Conservation (phyloP, 495 filamentous ascomycete species). For the Xylaria intraflava region DNA sequence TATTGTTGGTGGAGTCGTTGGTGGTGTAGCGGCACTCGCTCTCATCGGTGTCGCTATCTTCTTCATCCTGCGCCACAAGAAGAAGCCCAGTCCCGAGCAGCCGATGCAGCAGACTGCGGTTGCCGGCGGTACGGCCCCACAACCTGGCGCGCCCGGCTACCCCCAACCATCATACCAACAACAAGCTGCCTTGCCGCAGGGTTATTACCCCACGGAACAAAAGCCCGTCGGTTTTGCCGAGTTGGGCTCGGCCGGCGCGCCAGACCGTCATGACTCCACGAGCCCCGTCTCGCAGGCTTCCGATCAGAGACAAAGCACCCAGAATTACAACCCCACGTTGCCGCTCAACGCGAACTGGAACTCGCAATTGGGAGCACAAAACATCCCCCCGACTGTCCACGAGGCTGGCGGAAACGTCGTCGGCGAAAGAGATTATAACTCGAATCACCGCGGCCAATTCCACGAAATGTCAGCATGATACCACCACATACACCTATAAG, state of each 20-base stretch:
- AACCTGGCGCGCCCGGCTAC: not conserved
- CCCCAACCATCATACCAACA: slow-evolving; percentile 9
- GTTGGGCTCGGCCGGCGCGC: slow-evolving; percentile 6
- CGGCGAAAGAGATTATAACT: slow-evolving; percentile 19
- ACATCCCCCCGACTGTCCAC: slow-evolving; percentile 22
- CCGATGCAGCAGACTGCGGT: slow-evolving; percentile 14
- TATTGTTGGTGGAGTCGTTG: slow-evolving; percentile 45
- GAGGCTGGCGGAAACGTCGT: slow-evolving; percentile 28
- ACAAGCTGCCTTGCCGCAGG: slow-evolving; percentile 15
- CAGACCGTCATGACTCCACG: slow-evolving; percentile 22
- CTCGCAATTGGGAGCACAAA: slow-evolving; percentile 1
- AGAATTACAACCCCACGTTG: slow-evolving; percentile 19
- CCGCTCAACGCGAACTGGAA: slow-evolving; percentile 20
- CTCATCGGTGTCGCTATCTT: slow-evolving; percentile 34
- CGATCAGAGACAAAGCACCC: slow-evolving; percentile 18
- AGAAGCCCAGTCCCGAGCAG: slow-evolving; percentile 11
- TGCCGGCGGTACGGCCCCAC: not conserved
- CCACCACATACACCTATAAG: no score
- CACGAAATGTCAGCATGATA: no score
- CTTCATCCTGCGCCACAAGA: slow-evolving; percentile 32
- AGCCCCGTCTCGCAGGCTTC: slow-evolving; percentile 23
- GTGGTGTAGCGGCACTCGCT: slow-evolving; percentile 38
- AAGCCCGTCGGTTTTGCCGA: slow-evolving; percentile 20
- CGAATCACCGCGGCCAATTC: slow-evolving; percentile 26
- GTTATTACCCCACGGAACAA: slow-evolving; percentile 8